phyloP scores from a whole-genome alignment of 441 rosid genomes.

The Theobroma grandiflorum region DNA sequence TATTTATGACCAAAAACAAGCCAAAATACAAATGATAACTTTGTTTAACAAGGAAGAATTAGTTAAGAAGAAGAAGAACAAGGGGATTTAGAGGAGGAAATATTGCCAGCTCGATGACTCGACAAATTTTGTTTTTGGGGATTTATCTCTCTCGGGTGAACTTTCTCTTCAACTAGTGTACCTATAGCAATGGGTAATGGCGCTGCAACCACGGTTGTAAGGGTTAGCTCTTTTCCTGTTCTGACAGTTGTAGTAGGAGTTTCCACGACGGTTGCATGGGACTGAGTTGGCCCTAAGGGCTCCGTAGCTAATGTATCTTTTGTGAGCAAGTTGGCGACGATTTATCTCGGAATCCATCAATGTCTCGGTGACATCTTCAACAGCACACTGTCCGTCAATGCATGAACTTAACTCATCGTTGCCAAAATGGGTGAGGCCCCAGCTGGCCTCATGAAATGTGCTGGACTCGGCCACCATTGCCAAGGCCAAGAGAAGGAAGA shows the following conservation, averaged over 20 bases:
- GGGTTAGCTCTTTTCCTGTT: conserved; percentile 53
- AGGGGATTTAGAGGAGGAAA: neutral
- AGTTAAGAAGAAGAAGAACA: neutral
- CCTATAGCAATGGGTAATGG: conserved; percentile 56
- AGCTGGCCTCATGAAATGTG: conserved; percentile 24
- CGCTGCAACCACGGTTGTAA: conserved; percentile 64
- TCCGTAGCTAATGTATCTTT: conserved; percentile 52
- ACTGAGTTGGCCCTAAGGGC: conserved; percentile 45
- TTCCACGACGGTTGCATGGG: conserved; percentile 60
- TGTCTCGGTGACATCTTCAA: conserved; percentile 26
- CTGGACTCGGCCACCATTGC: conserved; percentile 40
- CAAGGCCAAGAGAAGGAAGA: conserved; percentile 52
- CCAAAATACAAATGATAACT: neutral
- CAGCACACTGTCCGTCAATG: neutral
- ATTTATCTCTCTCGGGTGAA: neutral
- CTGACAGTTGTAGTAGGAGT: conserved; percentile 62
- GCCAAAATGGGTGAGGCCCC: conserved; percentile 35
- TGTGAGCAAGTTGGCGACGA: conserved; percentile 46
- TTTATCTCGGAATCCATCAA: conserved; percentile 54
- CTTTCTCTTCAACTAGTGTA: conserved; percentile 33
- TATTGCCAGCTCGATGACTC: neutral
- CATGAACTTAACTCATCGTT: conserved; percentile 11
- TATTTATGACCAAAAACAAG: neutral
- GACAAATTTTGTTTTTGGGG: neutral
- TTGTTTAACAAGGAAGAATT: neutral